phyloP scores from a whole-genome alignment of 768 basidiomycete genomes.

The Cystobasidiopsis lactophilus region DNA sequence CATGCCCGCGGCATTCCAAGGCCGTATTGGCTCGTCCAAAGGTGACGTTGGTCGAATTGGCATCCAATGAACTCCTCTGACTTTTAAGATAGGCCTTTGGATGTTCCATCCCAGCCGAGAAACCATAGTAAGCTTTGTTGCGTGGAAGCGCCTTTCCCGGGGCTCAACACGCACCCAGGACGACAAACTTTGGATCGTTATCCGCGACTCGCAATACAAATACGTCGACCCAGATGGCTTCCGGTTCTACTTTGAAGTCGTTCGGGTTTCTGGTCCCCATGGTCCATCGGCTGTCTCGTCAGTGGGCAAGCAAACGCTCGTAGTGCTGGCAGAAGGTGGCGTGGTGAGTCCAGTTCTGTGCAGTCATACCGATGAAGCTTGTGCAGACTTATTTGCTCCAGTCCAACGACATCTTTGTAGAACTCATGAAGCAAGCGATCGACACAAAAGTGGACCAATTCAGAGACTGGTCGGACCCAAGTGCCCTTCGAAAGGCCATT shows the following conservation, averaged over 20 bases:
- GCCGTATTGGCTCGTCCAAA: not conserved
- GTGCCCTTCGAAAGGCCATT: not conserved
- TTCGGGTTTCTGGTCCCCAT: not conserved
- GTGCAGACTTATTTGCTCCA: not conserved
- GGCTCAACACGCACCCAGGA: not conserved
- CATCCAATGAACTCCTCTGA: too few species aligned
- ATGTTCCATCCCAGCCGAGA: not conserved
- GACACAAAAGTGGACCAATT: not conserved
- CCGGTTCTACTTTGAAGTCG: not conserved
- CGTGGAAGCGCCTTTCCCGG: not conserved
- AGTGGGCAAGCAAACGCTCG: not conserved
- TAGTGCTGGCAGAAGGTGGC: not conserved
- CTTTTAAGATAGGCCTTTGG: too few species aligned
- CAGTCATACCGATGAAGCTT: not conserved
- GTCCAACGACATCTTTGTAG: not conserved
- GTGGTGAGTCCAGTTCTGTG: not conserved
- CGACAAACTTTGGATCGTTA: not conserved
- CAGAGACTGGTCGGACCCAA: not conserved
- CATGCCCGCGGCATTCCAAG: not conserved
- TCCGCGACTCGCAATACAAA: not conserved
- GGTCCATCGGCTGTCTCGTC: not conserved
- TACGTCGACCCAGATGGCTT: not conserved
- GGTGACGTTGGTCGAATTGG: too few species aligned
- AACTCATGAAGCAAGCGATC: not conserved
- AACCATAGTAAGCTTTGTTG: not conserved